Percentiles rank a stretch among this genome's conserved stretches.
Conservation (phyloP, 2,329 filamentous ascomycete genomes). For the Colletotrichum tropicale region DNA sequence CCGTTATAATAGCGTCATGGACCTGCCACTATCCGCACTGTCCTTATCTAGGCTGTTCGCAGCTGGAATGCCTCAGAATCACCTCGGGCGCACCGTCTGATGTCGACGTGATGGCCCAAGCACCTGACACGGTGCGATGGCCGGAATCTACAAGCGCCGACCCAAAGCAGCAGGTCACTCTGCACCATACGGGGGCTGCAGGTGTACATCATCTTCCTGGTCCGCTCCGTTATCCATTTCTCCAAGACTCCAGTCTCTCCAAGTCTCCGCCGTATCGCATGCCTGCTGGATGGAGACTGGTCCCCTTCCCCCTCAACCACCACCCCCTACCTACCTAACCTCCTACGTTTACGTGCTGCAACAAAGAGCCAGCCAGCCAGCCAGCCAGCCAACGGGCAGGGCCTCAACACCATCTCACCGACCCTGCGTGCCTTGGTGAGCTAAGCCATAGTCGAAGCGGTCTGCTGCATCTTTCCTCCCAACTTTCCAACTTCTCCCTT, state of each 20-base stretch:
- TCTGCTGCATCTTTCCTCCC: constrained; percentile 1
- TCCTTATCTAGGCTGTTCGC: constrained; percentile 10
- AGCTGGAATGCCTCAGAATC: not conserved
- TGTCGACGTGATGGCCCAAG: not conserved
- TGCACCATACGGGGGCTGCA: not conserved
- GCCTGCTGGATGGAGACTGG: not conserved
- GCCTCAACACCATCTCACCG: constrained; percentile 20
- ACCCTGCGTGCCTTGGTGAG: constrained; percentile 17
- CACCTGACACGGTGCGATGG: constrained; percentile 15
- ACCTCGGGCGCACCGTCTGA: not conserved
- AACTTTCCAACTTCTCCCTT: not conserved
- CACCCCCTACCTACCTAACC: not conserved
- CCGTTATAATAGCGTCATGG: constrained; percentile 13
- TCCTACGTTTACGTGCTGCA: not conserved
- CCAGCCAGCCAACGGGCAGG: constrained; percentile 8
- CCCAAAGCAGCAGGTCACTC: not conserved
- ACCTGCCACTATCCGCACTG: not conserved
- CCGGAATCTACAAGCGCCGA: constrained; percentile 1
- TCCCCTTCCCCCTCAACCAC: not conserved
- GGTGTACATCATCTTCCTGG: constrained; percentile 1
- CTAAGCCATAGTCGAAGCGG: constrained; percentile 13
- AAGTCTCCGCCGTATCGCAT: not conserved
- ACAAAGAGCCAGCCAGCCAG: constrained; percentile 14
- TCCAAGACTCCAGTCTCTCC: not conserved
- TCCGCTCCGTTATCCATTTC: not conserved